These are phyloP conservation scores for Dorcoceras hygrometricum DNA, from an alignment of 257 asterid genomes.

Conservation along the genomic window DNA sequence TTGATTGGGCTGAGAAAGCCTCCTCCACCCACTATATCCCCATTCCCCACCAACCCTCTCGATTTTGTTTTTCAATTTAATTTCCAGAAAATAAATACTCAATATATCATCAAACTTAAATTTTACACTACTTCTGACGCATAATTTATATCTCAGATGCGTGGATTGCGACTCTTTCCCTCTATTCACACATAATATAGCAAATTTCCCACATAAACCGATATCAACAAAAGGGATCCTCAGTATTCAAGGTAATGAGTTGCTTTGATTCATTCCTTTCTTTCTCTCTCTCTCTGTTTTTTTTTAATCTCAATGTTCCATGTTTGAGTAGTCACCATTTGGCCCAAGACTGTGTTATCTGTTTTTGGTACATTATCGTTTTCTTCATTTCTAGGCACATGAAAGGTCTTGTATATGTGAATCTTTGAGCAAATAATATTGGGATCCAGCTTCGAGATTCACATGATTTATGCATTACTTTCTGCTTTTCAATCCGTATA, in stretches of 20 bases:
- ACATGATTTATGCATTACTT: background rate
- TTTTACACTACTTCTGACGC: background rate
- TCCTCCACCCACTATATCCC: conserved; percentile 47
- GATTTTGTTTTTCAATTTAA: background rate
- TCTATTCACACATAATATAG: background rate
- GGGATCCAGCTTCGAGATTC: conserved; percentile 1
- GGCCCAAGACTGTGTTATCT: conserved; percentile 6
- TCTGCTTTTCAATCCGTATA: background rate
- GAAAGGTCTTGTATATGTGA: background rate
- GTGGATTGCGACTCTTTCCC: background rate
- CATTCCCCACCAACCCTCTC: conserved; percentile 40
- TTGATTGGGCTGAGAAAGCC: conserved; percentile 33
- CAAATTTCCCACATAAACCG: background rate
- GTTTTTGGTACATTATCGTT: background rate
- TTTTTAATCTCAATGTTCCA: background rate
- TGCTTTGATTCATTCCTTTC: background rate
- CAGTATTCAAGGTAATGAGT: background rate
- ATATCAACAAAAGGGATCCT: background rate
- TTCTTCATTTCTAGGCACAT: background rate
- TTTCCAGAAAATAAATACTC: background rate
- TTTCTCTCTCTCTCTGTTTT: background rate
- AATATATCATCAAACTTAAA: too few species aligned
- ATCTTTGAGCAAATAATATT: conserved; percentile 7
- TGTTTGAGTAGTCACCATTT: background rate
- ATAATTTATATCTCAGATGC: background rate